Evolutionary conservation across 1,139 yeast genomes (phyloP).

Genomic region (Scheffersomyces lignicola): DNA sequence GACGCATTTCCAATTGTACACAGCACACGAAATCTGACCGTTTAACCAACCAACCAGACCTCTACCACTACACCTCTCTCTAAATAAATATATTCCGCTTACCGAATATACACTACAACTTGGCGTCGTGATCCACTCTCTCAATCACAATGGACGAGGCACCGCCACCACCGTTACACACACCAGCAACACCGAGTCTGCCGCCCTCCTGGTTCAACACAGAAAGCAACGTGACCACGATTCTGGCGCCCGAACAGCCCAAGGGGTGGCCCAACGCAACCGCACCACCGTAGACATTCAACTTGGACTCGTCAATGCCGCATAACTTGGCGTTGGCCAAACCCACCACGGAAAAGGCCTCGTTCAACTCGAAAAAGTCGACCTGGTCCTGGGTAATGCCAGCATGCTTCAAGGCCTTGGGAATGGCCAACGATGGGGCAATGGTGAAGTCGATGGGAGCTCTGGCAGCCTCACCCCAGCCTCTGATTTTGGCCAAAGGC

Average conservation of each 20-base stretch:
- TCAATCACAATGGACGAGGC: slow-evolving; percentile 57
- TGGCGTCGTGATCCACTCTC: slow-evolving; percentile 28
- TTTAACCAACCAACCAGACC: too few species aligned
- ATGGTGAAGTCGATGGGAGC: slow-evolving; percentile 92
- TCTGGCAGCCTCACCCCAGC: slow-evolving; percentile 99
- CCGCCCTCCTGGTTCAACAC: slow-evolving; percentile 82
- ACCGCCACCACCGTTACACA: slow-evolving; percentile 99
- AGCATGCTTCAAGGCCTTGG: slow-evolving; percentile 93
- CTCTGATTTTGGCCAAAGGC: slow-evolving; percentile 84
- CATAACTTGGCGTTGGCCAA: slow-evolving; percentile 82
- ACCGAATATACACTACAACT: too few species aligned
- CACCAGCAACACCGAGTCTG: slow-evolving; percentile 89
- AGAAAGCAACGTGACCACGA: slow-evolving; percentile 77
- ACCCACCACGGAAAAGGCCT: slow-evolving; percentile 96
- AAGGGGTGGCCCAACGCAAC: slow-evolving; percentile 97
- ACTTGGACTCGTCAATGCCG: slow-evolving; percentile 62
- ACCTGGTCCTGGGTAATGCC: slow-evolving; percentile 57
- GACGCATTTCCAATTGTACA: too few species aligned
- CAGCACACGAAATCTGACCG: too few species aligned
- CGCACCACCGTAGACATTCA: slow-evolving; percentile 97
- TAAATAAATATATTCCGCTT: too few species aligned
- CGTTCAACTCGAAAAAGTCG: slow-evolving; percentile 89
- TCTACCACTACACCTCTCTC: too few species aligned
- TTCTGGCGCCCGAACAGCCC: slow-evolving; percentile 97
- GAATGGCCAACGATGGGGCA: slow-evolving; percentile 91